Conservation (phyloP, 371 early-diverging fungal genomes). For the Mucor mucedo region DNA sequence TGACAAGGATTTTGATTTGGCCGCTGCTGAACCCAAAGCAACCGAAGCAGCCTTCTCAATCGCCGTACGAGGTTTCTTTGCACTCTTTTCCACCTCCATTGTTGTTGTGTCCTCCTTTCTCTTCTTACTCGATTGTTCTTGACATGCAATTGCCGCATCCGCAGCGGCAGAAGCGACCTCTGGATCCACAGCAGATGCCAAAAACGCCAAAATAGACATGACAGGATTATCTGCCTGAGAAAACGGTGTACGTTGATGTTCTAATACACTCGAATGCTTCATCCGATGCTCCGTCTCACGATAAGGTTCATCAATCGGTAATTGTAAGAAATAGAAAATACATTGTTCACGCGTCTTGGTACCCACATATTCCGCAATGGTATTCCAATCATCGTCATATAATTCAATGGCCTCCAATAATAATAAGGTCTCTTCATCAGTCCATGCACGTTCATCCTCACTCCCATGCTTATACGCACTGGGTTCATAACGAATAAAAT, state of each 20-base stretch:
- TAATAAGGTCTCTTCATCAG: slow-evolving; percentile 91
- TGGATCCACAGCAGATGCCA: slow-evolving; percentile 92
- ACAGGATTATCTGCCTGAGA: slow-evolving; percentile 95
- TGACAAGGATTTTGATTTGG: slow-evolving; percentile 70
- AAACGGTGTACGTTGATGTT: slow-evolving; percentile 78
- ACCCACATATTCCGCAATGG: slow-evolving; percentile 88
- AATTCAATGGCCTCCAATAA: slow-evolving; percentile 96
- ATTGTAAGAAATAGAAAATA: slow-evolving; percentile 91
- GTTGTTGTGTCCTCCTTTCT: neutral
- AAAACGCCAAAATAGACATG: slow-evolving; percentile 93
- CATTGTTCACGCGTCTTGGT: slow-evolving; percentile 94
- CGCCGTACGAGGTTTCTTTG: slow-evolving; percentile 46
- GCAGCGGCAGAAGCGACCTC: slow-evolving; percentile 89
- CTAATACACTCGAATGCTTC: slow-evolving; percentile 28
- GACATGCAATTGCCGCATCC: slow-evolving; percentile 37
- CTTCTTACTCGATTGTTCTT: slow-evolving; percentile 15
- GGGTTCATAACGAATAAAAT: slow-evolving; percentile 81
- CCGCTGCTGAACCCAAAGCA: slow-evolving; percentile 72
- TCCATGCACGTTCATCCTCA: slow-evolving; percentile 75
- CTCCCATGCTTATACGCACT: slow-evolving; percentile 54
- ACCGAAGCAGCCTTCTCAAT: slow-evolving; percentile 68
- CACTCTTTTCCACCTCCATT: slow-evolving; percentile 27
- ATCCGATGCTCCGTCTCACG: slow-evolving; percentile 17
- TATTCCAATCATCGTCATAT: slow-evolving; percentile 97
- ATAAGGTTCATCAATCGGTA: slow-evolving; percentile 96